Evolutionary conservation across 108 stramenopile species (phyloP).

Genomic region (Craspedostauros australis): DNA sequence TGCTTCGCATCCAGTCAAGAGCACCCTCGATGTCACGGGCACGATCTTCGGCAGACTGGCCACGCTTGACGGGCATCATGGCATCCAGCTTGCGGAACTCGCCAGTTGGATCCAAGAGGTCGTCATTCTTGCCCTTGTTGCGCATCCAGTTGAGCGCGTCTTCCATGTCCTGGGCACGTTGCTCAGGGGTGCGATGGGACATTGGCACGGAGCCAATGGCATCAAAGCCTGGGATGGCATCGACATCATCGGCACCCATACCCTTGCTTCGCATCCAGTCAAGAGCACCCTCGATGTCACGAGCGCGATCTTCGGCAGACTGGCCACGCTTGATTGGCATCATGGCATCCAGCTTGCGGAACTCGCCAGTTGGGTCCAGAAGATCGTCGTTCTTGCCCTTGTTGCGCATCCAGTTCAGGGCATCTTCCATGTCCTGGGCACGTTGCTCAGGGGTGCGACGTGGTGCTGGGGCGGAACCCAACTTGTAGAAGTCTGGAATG

Average conservation of each 20-base stretch:
- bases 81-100: slow-evolving; percentile 16
- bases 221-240: slow-evolving; percentile 5
- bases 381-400: slow-evolving; percentile 6
- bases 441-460: slow-evolving; percentile 9
- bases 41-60: slow-evolving; percentile 15
- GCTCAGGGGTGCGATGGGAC: slow-evolving; percentile 15
- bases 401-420: slow-evolving; percentile 19
- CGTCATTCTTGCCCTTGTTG: slow-evolving; percentile 7
- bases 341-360: slow-evolving; percentile 15
- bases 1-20: slow-evolving; percentile 24
- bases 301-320: slow-evolving; percentile 20
- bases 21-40: slow-evolving; percentile 26
- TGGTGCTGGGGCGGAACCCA: not conserved
- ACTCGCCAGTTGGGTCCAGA: slow-evolving; percentile 10
- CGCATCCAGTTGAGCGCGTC: slow-evolving; percentile 24
- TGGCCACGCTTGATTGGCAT: slow-evolving; percentile 21
- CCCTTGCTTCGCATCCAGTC: slow-evolving; percentile 29
- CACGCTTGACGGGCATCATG: slow-evolving; percentile 11
- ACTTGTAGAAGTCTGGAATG: not conserved
- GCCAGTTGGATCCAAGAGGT: slow-evolving; percentile 14
- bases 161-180: slow-evolving; percentile 41
- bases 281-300: slow-evolving; percentile 26
- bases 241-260: not conserved
- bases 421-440: slow-evolving; percentile 12
- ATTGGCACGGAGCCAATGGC: slow-evolving; percentile 7